Percentiles rank a stretch among this genome's conserved stretches.
Evolutionary conservation across 805 yeast species (phyloP).

Genomic region (Candida patagonica): DNA sequence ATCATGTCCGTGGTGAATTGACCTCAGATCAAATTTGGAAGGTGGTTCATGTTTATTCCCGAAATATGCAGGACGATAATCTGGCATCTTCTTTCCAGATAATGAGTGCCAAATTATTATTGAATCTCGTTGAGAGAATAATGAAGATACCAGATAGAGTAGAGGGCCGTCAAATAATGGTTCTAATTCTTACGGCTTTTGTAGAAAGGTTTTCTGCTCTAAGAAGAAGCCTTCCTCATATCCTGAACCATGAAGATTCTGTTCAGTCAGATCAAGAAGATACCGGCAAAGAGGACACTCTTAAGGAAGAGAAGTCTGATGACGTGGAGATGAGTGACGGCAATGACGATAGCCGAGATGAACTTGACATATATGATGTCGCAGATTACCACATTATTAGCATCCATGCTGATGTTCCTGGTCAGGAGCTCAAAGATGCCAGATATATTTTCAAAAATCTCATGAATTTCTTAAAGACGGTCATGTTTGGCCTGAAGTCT

Average conservation of each 20-base stretch:
- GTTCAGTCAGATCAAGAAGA: slow-evolving; percentile 11
- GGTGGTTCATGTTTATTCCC: slow-evolving; percentile 75
- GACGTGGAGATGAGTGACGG: slow-evolving; percentile 15
- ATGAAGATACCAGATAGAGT: slow-evolving; percentile 70
- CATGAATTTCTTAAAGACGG: slow-evolving; percentile 82
- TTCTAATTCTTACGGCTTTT: slow-evolving; percentile 81
- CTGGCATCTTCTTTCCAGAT: slow-evolving; percentile 86
- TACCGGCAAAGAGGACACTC: slow-evolving; percentile 33
- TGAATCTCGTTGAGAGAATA: slow-evolving; percentile 83
- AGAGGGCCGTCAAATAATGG: slow-evolving; percentile 75
- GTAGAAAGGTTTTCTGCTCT: slow-evolving; percentile 71
- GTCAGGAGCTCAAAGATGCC: slow-evolving; percentile 78
- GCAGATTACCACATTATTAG: slow-evolving; percentile 50
- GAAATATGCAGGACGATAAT: slow-evolving; percentile 68
- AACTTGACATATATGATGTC: slow-evolving; percentile 34
- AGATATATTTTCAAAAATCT: slow-evolving; percentile 79
- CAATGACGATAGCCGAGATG: slow-evolving; percentile 14
- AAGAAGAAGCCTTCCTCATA: slow-evolving; percentile 60
- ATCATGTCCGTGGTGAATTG: slow-evolving; percentile 77
- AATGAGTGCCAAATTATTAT: slow-evolving; percentile 85
- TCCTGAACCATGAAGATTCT: slow-evolving; percentile 52
- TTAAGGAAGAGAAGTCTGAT: slow-evolving; percentile 20
- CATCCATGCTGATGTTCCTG: slow-evolving; percentile 38
- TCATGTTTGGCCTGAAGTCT: slow-evolving; percentile 77
- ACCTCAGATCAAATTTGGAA: slow-evolving; percentile 78